A percentile compares a stretch with the other conserved stretches of the same genome.
phyloP scores from a whole-genome alignment of 2,329 filamentous ascomycete genomes.

The Immersiporthe knoxdaviesiana region DNA sequence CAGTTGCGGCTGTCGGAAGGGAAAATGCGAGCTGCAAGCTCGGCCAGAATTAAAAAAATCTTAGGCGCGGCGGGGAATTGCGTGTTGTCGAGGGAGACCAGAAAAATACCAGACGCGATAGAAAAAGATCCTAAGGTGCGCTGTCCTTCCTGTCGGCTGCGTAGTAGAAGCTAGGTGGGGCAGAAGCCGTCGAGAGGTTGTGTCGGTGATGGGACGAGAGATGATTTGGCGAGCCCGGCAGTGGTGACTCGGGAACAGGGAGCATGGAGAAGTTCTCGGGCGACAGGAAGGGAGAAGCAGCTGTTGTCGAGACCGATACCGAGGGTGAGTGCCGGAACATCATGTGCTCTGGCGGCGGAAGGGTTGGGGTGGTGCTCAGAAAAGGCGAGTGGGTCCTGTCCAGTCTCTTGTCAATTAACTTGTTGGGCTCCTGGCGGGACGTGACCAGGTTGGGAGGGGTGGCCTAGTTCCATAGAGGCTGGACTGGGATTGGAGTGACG shows the following conservation, averaged over 20 bases:
- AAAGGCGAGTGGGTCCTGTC: slow-evolving; percentile 50
- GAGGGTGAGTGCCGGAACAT: slow-evolving; percentile 42
- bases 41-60: slow-evolving; percentile 36
- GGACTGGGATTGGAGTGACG: slow-evolving; percentile 65
- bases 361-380: slow-evolving; percentile 48
- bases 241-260: slow-evolving; percentile 50
- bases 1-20: slow-evolving; percentile 40
- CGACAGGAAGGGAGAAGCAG: slow-evolving; percentile 50
- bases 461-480: slow-evolving; percentile 65
- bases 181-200: slow-evolving; percentile 41
- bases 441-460: slow-evolving; percentile 44
- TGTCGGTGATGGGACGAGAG: slow-evolving; percentile 43
- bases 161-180: slow-evolving; percentile 39
- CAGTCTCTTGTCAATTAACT: slow-evolving; percentile 55
- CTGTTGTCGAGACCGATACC: slow-evolving; percentile 41
- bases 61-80: slow-evolving; percentile 31
- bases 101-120: slow-evolving; percentile 29
- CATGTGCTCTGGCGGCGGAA: slow-evolving; percentile 49
- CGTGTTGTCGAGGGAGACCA: slow-evolving; percentile 3
- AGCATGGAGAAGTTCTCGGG: slow-evolving; percentile 49
- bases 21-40: slow-evolving; percentile 33
- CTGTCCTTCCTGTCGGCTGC: slow-evolving; percentile 42
- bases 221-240: slow-evolving; percentile 39
- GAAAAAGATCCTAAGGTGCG: slow-evolving; percentile 33
- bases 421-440: slow-evolving; percentile 42